phyloP scores from a whole-genome alignment of 495 filamentous ascomycete genomes.

The Talaromyces nanjingensis region DNA sequence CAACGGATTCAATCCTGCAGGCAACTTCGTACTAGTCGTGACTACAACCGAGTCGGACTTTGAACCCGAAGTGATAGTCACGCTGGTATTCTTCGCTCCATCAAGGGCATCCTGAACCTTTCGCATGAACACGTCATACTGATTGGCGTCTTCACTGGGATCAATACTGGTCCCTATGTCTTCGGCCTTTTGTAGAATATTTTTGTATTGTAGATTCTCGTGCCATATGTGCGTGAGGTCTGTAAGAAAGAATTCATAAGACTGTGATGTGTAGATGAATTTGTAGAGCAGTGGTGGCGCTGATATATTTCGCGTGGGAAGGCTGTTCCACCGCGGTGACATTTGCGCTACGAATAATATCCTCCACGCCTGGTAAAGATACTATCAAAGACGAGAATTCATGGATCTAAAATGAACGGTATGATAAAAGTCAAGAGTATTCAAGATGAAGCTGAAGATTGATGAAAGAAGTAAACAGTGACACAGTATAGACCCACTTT shows the following conservation, averaged over 20 bases:
- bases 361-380: not conserved
- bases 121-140: constrained; percentile 63
- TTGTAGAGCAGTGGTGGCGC: constrained; percentile 50
- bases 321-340: constrained; percentile 32
- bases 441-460: constrained; percentile 14
- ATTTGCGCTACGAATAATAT: constrained; percentile 17
- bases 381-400: not conserved
- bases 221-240: constrained; percentile 85
- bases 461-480: constrained; percentile 8
- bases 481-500: constrained; percentile 25
- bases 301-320: constrained; percentile 16
- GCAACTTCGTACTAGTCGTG: constrained; percentile 53
- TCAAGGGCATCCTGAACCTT: constrained; percentile 62
- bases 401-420: not conserved
- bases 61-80: constrained; percentile 21
- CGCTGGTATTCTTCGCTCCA: constrained; percentile 27
- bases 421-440: not conserved
- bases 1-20: constrained; percentile 59
- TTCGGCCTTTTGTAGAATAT: constrained; percentile 60
- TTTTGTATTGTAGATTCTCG: constrained; percentile 55
- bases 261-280: constrained; percentile 37
- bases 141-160: constrained; percentile 65
- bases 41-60: constrained; percentile 42
- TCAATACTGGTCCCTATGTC: constrained; percentile 73
- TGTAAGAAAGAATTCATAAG: constrained; percentile 71